phyloP scores from a whole-genome alignment of 352 stramenopile species.

The Lagenidium giganteum region DNA sequence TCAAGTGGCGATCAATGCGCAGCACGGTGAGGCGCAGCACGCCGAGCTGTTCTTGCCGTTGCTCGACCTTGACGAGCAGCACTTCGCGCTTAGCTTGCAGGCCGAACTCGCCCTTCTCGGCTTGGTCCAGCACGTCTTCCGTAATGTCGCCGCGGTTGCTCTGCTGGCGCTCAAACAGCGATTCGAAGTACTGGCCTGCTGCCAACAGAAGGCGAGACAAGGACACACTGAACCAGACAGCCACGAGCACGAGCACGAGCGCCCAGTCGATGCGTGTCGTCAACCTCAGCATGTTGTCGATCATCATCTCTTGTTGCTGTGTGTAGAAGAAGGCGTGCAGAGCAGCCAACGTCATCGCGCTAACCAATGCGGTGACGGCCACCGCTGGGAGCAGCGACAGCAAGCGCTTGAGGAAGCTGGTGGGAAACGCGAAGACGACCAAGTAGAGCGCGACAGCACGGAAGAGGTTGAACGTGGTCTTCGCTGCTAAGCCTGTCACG shows the following conservation, averaged over 20 bases:
- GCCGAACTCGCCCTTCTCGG: constrained; percentile 58
- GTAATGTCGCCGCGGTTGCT: constrained; percentile 33
- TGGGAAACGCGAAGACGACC: constrained; percentile 51
- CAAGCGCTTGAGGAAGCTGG: constrained; percentile 35
- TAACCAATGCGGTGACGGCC: constrained; percentile 31
- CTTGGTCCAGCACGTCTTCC: constrained; percentile 45
- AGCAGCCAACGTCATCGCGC: constrained; percentile 26
- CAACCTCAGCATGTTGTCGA: constrained; percentile 13
- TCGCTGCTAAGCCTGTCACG: constrained; percentile 33
- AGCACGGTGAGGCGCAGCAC: constrained; percentile 51
- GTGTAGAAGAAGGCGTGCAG: constrained; percentile 60
- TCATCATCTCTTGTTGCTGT: constrained; percentile 34
- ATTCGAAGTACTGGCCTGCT: constrained; percentile 30
- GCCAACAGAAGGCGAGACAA: constrained; percentile 29
- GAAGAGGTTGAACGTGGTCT: constrained; percentile 57
- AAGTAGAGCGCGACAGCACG: constrained; percentile 42
- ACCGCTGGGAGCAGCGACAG: constrained; percentile 33
- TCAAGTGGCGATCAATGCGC: constrained; percentile 36
- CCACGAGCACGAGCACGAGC: constrained; percentile 27
- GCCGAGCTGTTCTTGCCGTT: constrained; percentile 45
- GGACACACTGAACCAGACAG: constrained; percentile 40
- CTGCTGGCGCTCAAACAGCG: constrained; percentile 22
- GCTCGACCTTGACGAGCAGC: constrained; percentile 45
- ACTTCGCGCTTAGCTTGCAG: constrained; percentile 62
- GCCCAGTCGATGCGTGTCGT: constrained; percentile 35